Conservation (phyloP, 352 stramenopile genomes). For the Hyaloperonospora brassicae region DNA sequence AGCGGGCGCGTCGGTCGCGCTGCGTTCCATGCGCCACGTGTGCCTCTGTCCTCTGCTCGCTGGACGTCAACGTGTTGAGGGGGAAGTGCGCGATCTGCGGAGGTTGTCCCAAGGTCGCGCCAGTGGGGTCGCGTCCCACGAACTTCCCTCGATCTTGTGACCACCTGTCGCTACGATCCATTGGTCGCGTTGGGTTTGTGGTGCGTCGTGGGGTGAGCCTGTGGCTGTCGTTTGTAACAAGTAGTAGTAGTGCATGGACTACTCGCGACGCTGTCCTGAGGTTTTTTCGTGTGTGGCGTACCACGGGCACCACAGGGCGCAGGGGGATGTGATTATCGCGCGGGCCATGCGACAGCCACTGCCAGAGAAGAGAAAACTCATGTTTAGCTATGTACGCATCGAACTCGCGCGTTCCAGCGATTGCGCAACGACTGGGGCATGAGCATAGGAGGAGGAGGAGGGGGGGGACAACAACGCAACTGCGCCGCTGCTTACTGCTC, state of each 20-base stretch:
- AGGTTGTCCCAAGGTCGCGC: conserved; percentile 3
- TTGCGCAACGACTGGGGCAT: conserved; percentile 1
- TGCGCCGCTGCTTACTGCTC: conserved; percentile 6
- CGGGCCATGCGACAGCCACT: background rate
- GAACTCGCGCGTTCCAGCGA: background rate
- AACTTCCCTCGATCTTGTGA: too few species aligned
- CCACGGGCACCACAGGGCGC: too few species aligned
- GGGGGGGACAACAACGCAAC: background rate
- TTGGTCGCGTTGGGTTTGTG: too few species aligned
- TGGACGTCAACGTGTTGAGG: conserved; percentile 16
- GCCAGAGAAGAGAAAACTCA: conserved; percentile 11
- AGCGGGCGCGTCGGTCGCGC: conserved; percentile 20
- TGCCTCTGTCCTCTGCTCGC: conserved; percentile 2
- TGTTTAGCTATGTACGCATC: conserved; percentile 33
- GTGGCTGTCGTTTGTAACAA: too few species aligned
- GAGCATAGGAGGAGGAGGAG: too few species aligned
- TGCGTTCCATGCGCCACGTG: conserved; percentile 23
- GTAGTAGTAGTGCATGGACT: too few species aligned
- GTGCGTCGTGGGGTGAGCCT: too few species aligned
- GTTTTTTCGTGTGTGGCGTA: too few species aligned
- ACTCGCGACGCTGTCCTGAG: too few species aligned
- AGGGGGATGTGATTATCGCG: too few species aligned
- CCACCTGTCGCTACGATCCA: too few species aligned
- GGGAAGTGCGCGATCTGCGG: conserved; percentile 5
- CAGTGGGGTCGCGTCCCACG: background rate